These are phyloP conservation scores for Pythium inflatum DNA, from an alignment of 352 stramenopile genomes.

Conservation along the genomic window DNA sequence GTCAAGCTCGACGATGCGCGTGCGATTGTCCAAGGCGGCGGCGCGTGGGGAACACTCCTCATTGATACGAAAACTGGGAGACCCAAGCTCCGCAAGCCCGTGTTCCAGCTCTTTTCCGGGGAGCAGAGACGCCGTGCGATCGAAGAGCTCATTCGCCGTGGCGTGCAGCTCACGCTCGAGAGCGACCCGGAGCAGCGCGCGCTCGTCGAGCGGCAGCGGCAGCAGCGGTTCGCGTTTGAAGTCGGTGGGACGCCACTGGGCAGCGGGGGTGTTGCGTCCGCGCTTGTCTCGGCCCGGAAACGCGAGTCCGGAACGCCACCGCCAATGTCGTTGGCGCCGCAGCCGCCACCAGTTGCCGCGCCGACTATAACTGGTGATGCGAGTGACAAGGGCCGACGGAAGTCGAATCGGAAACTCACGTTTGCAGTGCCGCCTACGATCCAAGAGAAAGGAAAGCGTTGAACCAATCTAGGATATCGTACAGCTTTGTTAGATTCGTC, in stretches of 20 bases:
- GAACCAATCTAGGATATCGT: conserved; percentile 15
- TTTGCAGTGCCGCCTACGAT: conserved; percentile 35
- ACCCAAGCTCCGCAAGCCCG: conserved; percentile 27
- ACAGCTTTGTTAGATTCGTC: conserved; percentile 35
- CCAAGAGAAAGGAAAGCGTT: conserved; percentile 24
- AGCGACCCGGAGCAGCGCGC: conserved; percentile 58
- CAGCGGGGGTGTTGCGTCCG: not conserved
- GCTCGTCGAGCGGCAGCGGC: conserved; percentile 51
- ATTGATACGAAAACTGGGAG: conserved; percentile 23
- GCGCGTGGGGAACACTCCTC: conserved; percentile 42
- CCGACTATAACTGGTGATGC: not conserved
- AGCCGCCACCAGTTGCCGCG: not conserved
- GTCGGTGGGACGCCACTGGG: not conserved
- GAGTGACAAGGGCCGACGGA: not conserved
- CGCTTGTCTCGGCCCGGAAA: conserved; percentile 24
- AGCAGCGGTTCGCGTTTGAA: conserved; percentile 38
- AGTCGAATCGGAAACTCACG: conserved; percentile 31
- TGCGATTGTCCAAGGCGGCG: conserved; percentile 67
- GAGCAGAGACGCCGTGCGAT: conserved; percentile 42
- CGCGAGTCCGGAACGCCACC: conserved; percentile 18
- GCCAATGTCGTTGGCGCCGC: not conserved
- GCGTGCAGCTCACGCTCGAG: conserved; percentile 73
- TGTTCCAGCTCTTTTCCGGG: conserved; percentile 60
- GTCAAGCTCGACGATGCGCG: conserved; percentile 71
- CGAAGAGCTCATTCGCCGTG: conserved; percentile 58